Conservation (phyloP, 805 yeast species). For the Komagataella pastoris region DNA sequence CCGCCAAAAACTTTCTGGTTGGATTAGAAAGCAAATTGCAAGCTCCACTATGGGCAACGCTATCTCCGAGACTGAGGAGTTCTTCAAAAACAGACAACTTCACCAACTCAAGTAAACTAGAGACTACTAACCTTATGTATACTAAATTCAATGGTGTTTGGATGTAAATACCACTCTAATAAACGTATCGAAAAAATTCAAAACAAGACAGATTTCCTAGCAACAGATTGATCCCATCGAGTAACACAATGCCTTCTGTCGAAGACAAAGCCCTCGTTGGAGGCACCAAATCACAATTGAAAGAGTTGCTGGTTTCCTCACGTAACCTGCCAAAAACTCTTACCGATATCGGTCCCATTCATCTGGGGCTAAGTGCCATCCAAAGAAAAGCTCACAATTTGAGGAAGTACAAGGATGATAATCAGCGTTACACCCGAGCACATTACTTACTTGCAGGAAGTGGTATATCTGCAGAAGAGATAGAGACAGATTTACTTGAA, state of each 20-base stretch:
- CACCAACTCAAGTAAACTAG: neutral
- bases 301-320: conserved; percentile 69
- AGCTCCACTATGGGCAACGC: neutral
- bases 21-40: conserved; percentile 43
- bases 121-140: neutral
- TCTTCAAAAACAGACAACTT: neutral
- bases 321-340: conserved; percentile 53
- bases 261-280: neutral
- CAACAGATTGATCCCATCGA: neutral
- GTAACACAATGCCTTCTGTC: neutral
- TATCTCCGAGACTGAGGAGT: neutral
- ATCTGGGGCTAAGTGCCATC: conserved; percentile 69
- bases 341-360: conserved; percentile 68
- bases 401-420: conserved; percentile 28
- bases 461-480: conserved; percentile 78
- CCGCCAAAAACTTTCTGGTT: conserved; percentile 49
- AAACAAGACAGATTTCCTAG: neutral
- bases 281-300: conserved; percentile 18
- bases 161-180: neutral
- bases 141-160: neutral
- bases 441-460: conserved; percentile 85
- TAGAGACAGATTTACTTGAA: conserved; percentile 44
- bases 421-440: conserved; percentile 45
- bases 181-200: neutral
- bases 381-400: conserved; percentile 49